Evolutionary conservation across 768 basidiomycete species (phyloP), one percentile per base, ranked within the genome.

Genomic region (Russula griseocarnosa): DNA sequence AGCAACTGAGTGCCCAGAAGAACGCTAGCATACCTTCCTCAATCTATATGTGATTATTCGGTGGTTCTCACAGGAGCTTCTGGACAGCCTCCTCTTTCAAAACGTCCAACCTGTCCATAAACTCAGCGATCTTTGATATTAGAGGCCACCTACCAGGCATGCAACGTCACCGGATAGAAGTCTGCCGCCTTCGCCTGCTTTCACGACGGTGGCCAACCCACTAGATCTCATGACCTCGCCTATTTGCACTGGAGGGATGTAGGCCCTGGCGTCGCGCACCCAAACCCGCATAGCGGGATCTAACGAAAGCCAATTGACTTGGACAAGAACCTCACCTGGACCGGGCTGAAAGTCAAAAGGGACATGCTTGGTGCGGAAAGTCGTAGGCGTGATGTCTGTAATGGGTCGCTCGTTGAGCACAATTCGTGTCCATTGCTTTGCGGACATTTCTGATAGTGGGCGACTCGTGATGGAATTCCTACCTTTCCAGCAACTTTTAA

Each of bases 221-320:
- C 69, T 61, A 0, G 86, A 84, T 13, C 90, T 83, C 92, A 94
- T 94, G 5, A 83, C 82, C 28, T 72, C 79, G 22, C 76, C 76
- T 54, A 82, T 75, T 58, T 74, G 61, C 3, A 76, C 73, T 0
- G 67, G 67, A 36, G 83, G 82, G 18, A 90, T 55, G 71, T 93
- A 92, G 68, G 84, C 86, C 52, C 93, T 79, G 18, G 71, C 72
- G 71, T 92, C 88, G 65, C 82, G 83, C 56, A 98, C 71, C 81
- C 89, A 97, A 14, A 83, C 85, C 10, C 93, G 82, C 91, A 94
- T 92, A 0, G 92, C 91, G 22, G 94, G 93, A 70, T 97, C 94
- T 67, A 97, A 73, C 38, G 86, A 86, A 36, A 93, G 71, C 79
- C 87, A 94, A 53, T 86, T 85, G 62, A 90, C 84, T 72, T 84